Evolutionary conservation across 2,329 filamentous ascomycete genomes (phyloP).

Genomic region (Verticillium klebahnii): DNA sequence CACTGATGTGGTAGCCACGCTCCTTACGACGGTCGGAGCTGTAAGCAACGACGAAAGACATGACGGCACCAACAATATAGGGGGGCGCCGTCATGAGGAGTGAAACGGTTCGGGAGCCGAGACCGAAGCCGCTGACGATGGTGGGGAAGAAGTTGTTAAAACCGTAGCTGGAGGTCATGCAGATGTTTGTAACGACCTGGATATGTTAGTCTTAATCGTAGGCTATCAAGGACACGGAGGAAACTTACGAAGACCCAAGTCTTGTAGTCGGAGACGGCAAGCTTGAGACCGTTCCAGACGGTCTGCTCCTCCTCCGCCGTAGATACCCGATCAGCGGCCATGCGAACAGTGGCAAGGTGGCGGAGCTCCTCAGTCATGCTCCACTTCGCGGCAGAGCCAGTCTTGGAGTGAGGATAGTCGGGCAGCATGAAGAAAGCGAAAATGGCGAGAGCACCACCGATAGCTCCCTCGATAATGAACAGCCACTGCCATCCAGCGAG

Average conservation of each 20-base stretch:
- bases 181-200: constrained; percentile 38
- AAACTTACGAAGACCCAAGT: constrained; percentile 45
- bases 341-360: constrained; percentile 46
- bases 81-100: constrained; percentile 50
- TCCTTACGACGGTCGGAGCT: constrained; percentile 58
- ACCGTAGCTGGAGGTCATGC: constrained; percentile 51
- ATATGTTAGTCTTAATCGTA: not conserved
- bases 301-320: constrained; percentile 14
- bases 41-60: constrained; percentile 53
- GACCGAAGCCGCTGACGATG: constrained; percentile 48
- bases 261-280: constrained; percentile 42
- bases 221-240: too few species aligned
- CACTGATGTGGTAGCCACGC: constrained; percentile 53
- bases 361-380: constrained; percentile 58
- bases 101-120: constrained; percentile 53
- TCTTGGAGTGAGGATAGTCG: constrained; percentile 57
- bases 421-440: constrained; percentile 35
- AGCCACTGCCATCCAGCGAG: constrained; percentile 22
- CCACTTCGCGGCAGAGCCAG: constrained; percentile 32
- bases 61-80: constrained; percentile 52
- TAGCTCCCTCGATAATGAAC: constrained; percentile 30
- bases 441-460: constrained; percentile 32
- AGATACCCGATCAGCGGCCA: constrained; percentile 33
- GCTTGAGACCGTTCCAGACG: constrained; percentile 40
- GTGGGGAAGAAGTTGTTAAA: constrained; percentile 65